Percentiles rank a stretch among this genome's conserved stretches.
Evolutionary conservation across 352 stramenopile genomes (phyloP).

Genomic region (Pythium folliculosum): DNA sequence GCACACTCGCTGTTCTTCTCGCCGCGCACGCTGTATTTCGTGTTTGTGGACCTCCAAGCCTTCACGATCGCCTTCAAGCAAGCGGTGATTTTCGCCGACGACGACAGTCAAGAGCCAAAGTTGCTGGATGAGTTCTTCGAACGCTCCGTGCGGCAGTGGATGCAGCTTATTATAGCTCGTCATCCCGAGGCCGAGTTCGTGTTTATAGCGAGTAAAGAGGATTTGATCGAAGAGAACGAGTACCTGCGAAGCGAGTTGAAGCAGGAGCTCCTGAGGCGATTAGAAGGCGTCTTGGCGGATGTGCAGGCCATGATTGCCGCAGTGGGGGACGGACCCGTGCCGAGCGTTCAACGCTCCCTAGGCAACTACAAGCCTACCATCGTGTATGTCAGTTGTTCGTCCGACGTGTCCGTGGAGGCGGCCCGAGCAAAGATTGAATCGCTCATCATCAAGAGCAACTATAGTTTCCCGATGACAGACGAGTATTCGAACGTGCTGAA

Average conservation of each 20-base stretch:
- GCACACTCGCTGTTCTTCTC: conserved; percentile 24
- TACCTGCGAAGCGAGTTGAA: no score
- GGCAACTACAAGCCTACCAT: no score
- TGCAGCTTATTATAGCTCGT: conserved; percentile 12
- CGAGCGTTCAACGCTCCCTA: no score
- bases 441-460: neutral
- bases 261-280: no score
- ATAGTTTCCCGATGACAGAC: conserved; percentile 11
- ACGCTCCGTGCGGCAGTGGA: conserved; percentile 8
- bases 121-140: conserved; percentile 20
- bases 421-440: neutral
- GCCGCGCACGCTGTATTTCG: conserved; percentile 17
- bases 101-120: neutral
- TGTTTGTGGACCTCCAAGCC: conserved; percentile 12
- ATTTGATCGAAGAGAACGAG: neutral
- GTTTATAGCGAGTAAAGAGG: conserved; percentile 18
- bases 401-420: conserved; percentile 12
- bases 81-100: no score
- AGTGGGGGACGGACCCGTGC: no score
- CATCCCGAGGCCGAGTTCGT: conserved; percentile 16
- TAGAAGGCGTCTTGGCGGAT: no score
- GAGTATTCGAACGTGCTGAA: no score
- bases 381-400: neutral
- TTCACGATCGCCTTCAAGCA: no score
- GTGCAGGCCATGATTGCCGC: no score